These are phyloP conservation scores for Scedosporium apiospermum DNA, from an alignment of 2,329 filamentous ascomycete species.

Conservation along the genomic window DNA sequence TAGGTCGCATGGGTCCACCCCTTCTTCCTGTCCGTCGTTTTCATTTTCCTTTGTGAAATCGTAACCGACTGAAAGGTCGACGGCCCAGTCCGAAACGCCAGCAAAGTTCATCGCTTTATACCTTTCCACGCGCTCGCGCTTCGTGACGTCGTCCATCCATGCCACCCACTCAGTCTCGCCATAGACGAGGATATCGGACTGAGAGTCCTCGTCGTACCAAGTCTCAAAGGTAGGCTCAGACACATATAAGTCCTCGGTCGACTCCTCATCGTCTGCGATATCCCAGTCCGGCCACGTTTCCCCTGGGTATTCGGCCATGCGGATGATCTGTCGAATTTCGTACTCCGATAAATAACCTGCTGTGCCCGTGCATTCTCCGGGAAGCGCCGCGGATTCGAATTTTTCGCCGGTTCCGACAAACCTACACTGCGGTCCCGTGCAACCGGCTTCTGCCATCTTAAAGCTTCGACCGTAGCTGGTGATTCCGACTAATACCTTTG, in stretches of 20 bases:
- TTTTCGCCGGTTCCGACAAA: constrained; percentile 13
- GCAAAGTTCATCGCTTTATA: constrained; percentile 14
- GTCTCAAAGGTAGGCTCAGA: neutral
- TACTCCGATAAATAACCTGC: constrained; percentile 21
- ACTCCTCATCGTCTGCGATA: too few relatives aligned
- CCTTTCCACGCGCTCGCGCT: constrained; percentile 7
- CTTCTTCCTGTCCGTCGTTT: neutral
- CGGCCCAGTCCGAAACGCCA: constrained; percentile 16
- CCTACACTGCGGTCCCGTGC: constrained; percentile 15
- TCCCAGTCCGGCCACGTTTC: too few relatives aligned
- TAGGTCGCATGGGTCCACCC: neutral
- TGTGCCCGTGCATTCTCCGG: constrained; percentile 19
- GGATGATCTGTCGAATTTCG: constrained; percentile 15
- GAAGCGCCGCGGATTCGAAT: constrained; percentile 12
- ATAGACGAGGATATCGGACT: constrained; percentile 14
- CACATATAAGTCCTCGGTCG: too few relatives aligned
- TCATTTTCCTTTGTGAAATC: neutral
- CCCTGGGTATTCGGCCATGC: neutral
- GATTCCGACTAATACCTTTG: constrained; percentile 22
- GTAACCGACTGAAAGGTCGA: constrained; percentile 10
- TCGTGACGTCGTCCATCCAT: constrained; percentile 15
- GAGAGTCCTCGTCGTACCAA: neutral
- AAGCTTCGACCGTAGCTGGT: constrained; percentile 22
- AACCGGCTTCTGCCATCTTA: constrained; percentile 21
- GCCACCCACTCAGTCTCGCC: constrained; percentile 14